Conservation (phyloP, 371 early-diverging fungal species). For the Apophysomyces variabilis region DNA sequence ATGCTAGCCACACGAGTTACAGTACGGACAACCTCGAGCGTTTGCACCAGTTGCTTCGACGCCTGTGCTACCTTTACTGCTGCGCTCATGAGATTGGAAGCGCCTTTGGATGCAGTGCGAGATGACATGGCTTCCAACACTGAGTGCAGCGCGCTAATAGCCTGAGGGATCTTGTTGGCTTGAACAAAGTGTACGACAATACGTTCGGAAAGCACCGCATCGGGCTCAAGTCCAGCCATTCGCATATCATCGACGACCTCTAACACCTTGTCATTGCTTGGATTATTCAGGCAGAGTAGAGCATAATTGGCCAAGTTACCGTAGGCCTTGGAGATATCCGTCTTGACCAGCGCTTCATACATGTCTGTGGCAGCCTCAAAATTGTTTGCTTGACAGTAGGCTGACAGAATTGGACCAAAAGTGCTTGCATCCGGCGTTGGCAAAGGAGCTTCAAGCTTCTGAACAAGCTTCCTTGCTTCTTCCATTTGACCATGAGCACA, state of each 20-base stretch:
- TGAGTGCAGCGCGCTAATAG: constrained; percentile 31
- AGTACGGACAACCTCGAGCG: constrained; percentile 7
- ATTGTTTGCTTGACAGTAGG: constrained; percentile 36
- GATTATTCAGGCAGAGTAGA: constrained; percentile 38
- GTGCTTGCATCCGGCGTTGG: constrained; percentile 51
- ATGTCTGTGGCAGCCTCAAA: constrained; percentile 34
- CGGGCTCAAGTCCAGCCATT: constrained; percentile 42
- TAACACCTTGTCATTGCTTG: constrained; percentile 25
- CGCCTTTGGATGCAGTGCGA: constrained; percentile 24
- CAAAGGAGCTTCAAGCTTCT: constrained; percentile 19
- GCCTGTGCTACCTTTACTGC: constrained; percentile 10
- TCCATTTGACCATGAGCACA: constrained; percentile 34
- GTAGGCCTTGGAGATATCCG: constrained; percentile 49
- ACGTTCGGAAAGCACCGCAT: constrained; percentile 39
- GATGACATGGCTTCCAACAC: constrained; percentile 33
- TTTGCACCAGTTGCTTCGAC: not conserved
- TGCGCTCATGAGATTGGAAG: constrained; percentile 4
- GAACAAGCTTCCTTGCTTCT: constrained; percentile 39
- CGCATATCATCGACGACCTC: constrained; percentile 45
- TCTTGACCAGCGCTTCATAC: constrained; percentile 36
- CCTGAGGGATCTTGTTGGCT: constrained; percentile 22
- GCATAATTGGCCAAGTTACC: constrained; percentile 55
- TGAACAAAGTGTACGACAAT: constrained; percentile 31
- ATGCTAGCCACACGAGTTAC: constrained; percentile 3
- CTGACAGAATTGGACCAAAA: constrained; percentile 53